Evolutionary conservation across 352 stramenopile species (phyloP).

Genomic region (Globisporangium nodosum): DNA sequence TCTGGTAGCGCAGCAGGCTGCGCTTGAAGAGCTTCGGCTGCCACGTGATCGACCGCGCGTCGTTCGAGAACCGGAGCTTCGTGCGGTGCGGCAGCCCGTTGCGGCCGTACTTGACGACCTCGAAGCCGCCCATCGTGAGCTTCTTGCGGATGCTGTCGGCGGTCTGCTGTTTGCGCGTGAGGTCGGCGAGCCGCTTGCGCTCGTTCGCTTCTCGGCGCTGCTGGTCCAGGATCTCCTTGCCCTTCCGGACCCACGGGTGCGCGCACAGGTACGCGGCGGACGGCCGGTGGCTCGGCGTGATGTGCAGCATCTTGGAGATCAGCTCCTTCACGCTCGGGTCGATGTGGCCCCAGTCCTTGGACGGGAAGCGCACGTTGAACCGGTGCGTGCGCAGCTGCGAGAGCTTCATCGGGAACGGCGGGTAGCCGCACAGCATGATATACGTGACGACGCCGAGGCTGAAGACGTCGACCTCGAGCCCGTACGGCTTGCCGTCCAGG

Average conservation of each 20-base stretch:
- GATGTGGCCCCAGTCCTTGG: conserved; percentile 71
- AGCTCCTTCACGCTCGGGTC: conserved; percentile 64
- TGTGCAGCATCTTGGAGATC: conserved; percentile 71
- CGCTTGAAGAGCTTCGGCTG: conserved; percentile 75
- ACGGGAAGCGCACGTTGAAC: conserved; percentile 79
- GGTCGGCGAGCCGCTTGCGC: conserved; percentile 34
- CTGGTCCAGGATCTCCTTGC: conserved; percentile 40
- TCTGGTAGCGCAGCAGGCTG: conserved; percentile 63
- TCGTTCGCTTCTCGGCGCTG: conserved; percentile 37
- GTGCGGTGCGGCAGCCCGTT: conserved; percentile 73
- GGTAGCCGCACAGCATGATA: conserved; percentile 86
- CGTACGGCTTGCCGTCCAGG: conserved; percentile 75
- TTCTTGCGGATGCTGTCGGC: conserved; percentile 65
- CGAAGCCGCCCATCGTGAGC: conserved; percentile 60
- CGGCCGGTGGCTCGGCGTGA: conserved; percentile 61
- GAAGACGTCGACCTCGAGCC: conserved; percentile 82
- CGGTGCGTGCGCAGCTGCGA: conserved; percentile 73
- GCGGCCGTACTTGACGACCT: conserved; percentile 78
- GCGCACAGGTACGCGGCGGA: conserved; percentile 46
- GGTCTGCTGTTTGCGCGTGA: conserved; percentile 55
- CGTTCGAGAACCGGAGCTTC: conserved; percentile 61
- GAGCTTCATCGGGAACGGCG: conserved; percentile 86
- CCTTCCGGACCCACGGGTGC: conserved; percentile 62
- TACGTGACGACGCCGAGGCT: conserved; percentile 87
- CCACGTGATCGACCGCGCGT: conserved; percentile 69